Evolutionary conservation across 148 eudicot species (phyloP).

Genomic region (Dysphania ambrosioides): DNA sequence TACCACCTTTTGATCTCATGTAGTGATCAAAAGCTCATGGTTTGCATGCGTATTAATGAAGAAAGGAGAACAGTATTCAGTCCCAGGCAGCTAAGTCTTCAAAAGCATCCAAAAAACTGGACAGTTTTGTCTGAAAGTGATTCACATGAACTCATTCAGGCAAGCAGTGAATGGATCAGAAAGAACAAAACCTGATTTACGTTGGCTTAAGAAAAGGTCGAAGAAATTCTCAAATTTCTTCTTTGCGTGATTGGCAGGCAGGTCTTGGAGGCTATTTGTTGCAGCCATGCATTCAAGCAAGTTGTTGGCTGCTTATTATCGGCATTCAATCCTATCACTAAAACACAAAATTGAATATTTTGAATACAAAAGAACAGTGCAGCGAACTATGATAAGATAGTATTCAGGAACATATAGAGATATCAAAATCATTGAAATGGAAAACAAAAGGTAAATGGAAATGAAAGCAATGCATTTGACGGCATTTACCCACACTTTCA

Average conservation of each 20-base stretch:
- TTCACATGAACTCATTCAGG: not conserved
- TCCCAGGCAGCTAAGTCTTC: not conserved
- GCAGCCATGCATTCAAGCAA: slow-evolving; percentile 70
- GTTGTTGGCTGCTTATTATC: slow-evolving; percentile 74
- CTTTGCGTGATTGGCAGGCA: slow-evolving; percentile 53
- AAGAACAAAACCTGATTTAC: slow-evolving; percentile 32
- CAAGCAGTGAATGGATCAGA: not conserved
- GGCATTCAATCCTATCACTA: slow-evolving; percentile 94
- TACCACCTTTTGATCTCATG: too few species aligned
- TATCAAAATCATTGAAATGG: not conserved
- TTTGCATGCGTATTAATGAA: too few species aligned
- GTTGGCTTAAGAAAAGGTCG: slow-evolving; percentile 49
- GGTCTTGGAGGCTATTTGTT: slow-evolving; percentile 40
- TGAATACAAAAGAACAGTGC: not conserved
- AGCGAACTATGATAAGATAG: not conserved
- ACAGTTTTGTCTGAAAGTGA: not conserved
- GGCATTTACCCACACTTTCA: slow-evolving; percentile 65
- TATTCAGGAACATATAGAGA: not conserved
- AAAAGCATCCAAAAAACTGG: too few species aligned
- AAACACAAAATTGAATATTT: slow-evolving; percentile 9
- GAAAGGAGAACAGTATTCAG: too few species aligned
- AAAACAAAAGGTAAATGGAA: not conserved
- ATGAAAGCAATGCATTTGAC: slow-evolving; percentile 1
- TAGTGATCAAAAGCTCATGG: too few species aligned
- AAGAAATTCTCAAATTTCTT: slow-evolving; percentile 81